Conservation (phyloP, 2,329 filamentous ascomycete genomes). For the Ceratocystis alfenasii region DNA sequence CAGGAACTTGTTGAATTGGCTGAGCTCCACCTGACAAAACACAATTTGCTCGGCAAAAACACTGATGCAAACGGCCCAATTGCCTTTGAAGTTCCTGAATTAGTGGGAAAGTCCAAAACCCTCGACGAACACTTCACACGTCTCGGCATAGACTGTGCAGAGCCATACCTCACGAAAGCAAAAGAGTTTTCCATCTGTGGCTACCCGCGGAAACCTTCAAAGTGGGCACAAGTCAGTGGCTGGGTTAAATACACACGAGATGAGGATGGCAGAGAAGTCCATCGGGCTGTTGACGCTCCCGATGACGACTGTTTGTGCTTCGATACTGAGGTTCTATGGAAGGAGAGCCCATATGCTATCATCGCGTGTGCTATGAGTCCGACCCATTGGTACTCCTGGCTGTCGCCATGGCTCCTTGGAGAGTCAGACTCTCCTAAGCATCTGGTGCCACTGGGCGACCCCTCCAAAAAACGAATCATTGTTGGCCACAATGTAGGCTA, state of each 20-base stretch:
- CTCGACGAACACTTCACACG: conserved; percentile 91
- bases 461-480: conserved; percentile 58
- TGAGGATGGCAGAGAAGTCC: conserved; percentile 39
- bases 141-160: conserved; percentile 72
- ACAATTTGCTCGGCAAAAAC: conserved; percentile 84
- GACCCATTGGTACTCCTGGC: conserved; percentile 91
- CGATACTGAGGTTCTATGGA: conserved; percentile 95
- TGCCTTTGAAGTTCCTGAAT: conserved; percentile 68
- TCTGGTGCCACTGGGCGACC: conserved; percentile 75
- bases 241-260: conserved; percentile 88
- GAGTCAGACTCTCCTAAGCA: conserved; percentile 69
- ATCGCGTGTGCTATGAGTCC: conserved; percentile 92
- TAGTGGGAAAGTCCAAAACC: conserved; percentile 55
- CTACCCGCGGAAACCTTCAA: conserved; percentile 47
- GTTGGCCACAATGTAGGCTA: conserved; percentile 95
- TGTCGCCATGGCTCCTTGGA: conserved; percentile 86
- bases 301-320: conserved; percentile 77
- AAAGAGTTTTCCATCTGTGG: conserved; percentile 58
- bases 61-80: conserved; percentile 65
- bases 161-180: conserved; percentile 66
- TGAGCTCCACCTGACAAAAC: conserved; percentile 66
- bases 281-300: conserved; percentile 60
- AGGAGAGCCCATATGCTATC: conserved; percentile 79
- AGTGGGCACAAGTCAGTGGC: conserved; percentile 69
- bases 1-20: conserved; percentile 64